phyloP scores from a whole-genome alignment of 2,329 filamentous ascomycete species.

The Salinomyces thailandicus region DNA sequence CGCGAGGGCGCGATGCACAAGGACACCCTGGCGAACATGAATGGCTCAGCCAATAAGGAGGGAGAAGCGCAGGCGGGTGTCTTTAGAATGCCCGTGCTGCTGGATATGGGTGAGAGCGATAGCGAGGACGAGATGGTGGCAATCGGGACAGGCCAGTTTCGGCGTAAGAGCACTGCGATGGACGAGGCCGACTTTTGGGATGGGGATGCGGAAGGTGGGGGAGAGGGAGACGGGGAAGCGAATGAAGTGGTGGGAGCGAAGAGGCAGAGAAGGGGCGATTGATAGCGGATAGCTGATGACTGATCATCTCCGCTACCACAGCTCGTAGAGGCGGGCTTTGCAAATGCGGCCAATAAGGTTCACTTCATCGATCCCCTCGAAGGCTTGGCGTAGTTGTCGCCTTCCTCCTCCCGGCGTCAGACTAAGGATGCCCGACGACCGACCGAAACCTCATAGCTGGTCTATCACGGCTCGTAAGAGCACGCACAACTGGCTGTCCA shows the following conservation, averaged over 20 bases:
- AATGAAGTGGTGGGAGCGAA: conserved; percentile 4
- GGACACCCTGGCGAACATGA: conserved; percentile 33
- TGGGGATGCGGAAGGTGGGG: conserved; percentile 12
- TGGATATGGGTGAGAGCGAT: conserved; percentile 86
- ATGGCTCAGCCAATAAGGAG: conserved; percentile 37
- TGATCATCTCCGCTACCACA: no score
- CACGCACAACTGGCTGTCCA: no score
- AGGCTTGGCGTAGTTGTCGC: no score
- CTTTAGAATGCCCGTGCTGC: conserved; percentile 86
- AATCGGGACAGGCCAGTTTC: conserved; percentile 67
- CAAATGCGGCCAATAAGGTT: no score
- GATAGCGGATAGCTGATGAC: background rate
- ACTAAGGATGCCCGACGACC: no score
- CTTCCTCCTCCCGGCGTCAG: no score
- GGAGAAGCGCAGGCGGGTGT: conserved; percentile 29
- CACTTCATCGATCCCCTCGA: no score
- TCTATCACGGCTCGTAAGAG: no score
- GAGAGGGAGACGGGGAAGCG: conserved; percentile 13
- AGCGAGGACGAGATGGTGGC: conserved; percentile 78
- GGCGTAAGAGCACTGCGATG: conserved; percentile 55
- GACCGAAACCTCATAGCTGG: no score
- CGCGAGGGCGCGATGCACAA: conserved; percentile 22
- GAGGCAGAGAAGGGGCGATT: background rate
- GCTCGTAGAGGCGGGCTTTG: no score
- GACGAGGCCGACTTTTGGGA: conserved; percentile 35